A percentile compares a stretch with the other conserved stretches of the same genome.
Conservation (phyloP, 202 grass and related monocot genomes). For the Thinopyrum obtusiflorum region DNA sequence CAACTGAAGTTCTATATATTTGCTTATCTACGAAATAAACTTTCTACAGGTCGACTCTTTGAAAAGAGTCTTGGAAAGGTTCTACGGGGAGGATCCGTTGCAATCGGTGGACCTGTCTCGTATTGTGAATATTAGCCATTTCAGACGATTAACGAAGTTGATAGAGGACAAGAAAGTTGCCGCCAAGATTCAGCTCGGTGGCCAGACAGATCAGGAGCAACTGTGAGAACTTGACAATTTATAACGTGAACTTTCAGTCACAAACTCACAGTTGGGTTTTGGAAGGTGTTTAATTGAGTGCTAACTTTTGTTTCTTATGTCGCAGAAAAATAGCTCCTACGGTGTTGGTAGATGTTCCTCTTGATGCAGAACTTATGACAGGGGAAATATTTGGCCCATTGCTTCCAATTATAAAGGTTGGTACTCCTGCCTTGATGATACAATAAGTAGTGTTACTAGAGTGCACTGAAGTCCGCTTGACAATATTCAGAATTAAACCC, state of each 20-base stretch:
- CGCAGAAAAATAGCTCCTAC: slow-evolving; percentile 79
- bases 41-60: slow-evolving; percentile 61
- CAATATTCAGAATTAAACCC: not conserved
- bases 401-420: slow-evolving; percentile 82
- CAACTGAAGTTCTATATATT: not conserved
- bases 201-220: slow-evolving; percentile 55
- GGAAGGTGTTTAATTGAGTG: not conserved
- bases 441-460: not conserved
- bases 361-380: slow-evolving; percentile 62
- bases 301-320: slow-evolving; percentile 16
- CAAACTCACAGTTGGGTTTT: not conserved
- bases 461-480: not conserved
- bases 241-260: not conserved
- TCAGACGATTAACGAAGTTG: slow-evolving; percentile 44
- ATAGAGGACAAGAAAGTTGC: slow-evolving; percentile 66
- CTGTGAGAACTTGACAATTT: slow-evolving; percentile 59
- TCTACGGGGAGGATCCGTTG: slow-evolving; percentile 78
- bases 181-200: slow-evolving; percentile 70
- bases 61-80: slow-evolving; percentile 60
- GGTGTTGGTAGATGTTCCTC: slow-evolving; percentile 64
- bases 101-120: slow-evolving; percentile 74
- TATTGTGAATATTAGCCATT: slow-evolving; percentile 74
- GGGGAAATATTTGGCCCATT: slow-evolving; percentile 78
- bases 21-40: slow-evolving; percentile 19
- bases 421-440: not conserved